These are phyloP conservation scores for Casuarina glauca DNA, from an alignment of 306 rosid genomes.

Conservation along the genomic window DNA sequence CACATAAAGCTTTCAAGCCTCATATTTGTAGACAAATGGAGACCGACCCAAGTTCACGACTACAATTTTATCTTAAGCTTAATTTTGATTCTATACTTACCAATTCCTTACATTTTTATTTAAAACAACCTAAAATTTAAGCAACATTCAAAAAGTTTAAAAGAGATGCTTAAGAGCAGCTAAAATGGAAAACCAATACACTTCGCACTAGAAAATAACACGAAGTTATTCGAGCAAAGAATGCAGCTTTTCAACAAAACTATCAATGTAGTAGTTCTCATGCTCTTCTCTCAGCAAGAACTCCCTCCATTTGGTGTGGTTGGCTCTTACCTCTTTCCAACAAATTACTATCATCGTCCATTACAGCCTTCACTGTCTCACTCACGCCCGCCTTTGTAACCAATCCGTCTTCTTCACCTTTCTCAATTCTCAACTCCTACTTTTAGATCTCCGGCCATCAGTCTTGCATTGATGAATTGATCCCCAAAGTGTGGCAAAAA, in stretches of 20 bases:
- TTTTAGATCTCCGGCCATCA: slow-evolving; percentile 45
- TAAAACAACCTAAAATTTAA: not conserved
- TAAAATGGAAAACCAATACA: not conserved
- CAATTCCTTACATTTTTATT: not conserved
- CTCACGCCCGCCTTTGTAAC: slow-evolving; percentile 51
- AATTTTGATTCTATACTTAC: too few species aligned
- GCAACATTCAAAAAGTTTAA: not conserved
- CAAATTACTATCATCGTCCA: slow-evolving; percentile 43
- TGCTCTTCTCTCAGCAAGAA: slow-evolving; percentile 38
- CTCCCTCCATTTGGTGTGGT: slow-evolving; percentile 51
- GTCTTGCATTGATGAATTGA: slow-evolving; percentile 55
- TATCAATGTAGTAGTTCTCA: slow-evolving; percentile 45
- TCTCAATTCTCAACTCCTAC: slow-evolving; percentile 64
- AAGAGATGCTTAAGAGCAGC: too few species aligned
- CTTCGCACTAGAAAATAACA: too few species aligned
- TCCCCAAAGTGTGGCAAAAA: slow-evolving; percentile 54
- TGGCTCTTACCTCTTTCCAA: slow-evolving; percentile 43
- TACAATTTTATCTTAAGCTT: too few species aligned
- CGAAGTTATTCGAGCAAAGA: slow-evolving; percentile 11
- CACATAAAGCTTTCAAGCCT: too few species aligned
- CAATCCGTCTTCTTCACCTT: slow-evolving; percentile 50
- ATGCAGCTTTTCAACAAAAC: slow-evolving; percentile 43
- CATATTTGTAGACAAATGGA: too few species aligned
- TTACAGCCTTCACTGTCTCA: slow-evolving; percentile 39
- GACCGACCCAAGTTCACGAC: too few species aligned